Evolutionary conservation across 78 protist genomes (phyloP).

Genomic region (Speleostelium caveatum): DNA sequence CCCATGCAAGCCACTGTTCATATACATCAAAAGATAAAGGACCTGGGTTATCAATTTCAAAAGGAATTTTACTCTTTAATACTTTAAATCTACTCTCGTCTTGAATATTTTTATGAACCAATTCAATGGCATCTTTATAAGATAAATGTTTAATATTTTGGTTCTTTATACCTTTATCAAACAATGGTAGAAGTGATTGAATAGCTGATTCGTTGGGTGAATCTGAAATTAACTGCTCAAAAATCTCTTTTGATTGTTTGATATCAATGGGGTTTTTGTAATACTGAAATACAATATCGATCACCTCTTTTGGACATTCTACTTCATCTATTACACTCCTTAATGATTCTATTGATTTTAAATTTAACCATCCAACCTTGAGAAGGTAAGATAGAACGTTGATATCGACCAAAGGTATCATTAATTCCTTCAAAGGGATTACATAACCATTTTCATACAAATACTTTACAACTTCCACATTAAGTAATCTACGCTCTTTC

Average conservation of each 20-base stretch:
- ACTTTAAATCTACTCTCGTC: neutral
- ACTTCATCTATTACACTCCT: neutral
- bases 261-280: neutral
- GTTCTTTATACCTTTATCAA: neutral
- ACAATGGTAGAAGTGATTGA: neutral
- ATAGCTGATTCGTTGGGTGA: neutral
- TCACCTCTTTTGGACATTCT: neutral
- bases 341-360: neutral
- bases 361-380: neutral
- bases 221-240: neutral
- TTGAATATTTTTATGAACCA: neutral
- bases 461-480: neutral
- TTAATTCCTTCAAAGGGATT: neutral
- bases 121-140: neutral
- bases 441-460: neutral
- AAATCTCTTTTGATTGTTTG: neutral
- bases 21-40: neutral
- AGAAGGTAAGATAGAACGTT: neutral
- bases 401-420: neutral
- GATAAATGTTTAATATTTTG: neutral
- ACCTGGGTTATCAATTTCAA: neutral
- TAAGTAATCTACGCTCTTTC: neutral
- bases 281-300: neutral
- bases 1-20: neutral
- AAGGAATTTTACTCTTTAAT: neutral